Base-by-base conservation (phyloP, 164 flowering plant genomes). In the Piper longum region DNA sequence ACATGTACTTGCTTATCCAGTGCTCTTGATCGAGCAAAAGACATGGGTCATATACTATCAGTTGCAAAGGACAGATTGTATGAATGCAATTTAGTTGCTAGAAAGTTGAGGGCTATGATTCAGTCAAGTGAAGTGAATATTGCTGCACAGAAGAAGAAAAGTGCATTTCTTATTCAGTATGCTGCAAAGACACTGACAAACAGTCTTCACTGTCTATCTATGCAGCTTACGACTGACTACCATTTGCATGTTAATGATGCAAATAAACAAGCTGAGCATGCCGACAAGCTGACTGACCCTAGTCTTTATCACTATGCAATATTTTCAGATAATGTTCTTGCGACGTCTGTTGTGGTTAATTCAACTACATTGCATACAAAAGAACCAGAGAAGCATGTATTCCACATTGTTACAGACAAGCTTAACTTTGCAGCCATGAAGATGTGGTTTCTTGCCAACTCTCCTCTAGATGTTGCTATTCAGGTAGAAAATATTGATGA, bases 301-400 rank as follows among this genome's bases (percentile, higher is more conserved):
- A 82, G 84, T 61, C 83, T 90, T 16, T 83, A 78, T 73, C 98
- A 93, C 63, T 93, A 93, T 80, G 98, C 98, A 48, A 82, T 93
- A 63, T 93, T 93, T 75, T 93, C 98, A 45, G 98, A 93, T 65
- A 93, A 93, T 74, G 96, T 93, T 17, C 85, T 93, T 66, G 97
- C 98, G 16, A 80, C 98, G 61, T 87, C 99, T 54, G 97, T 93
- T 60, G 99, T 93, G 58, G 89, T 93, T 57, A 93, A 90, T 72
- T 93, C 98, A 36, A 89, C 98, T 9, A 69, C 78, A 60, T 56
- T 73, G 61, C 83, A 89, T 73, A 85, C 85, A 58, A 78, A 77
- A 54, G 95, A 88, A 59, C 96, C 91, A 11, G 91, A 89, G 80
- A 92, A 83, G 72, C 98, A 92, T 63, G 98, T 89, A 51, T 92